Evolutionary conservation across 139 green algal genomes (phyloP), one percentile per base, ranked within the genome.

Genomic region (Volvox reticuliferus): DNA sequence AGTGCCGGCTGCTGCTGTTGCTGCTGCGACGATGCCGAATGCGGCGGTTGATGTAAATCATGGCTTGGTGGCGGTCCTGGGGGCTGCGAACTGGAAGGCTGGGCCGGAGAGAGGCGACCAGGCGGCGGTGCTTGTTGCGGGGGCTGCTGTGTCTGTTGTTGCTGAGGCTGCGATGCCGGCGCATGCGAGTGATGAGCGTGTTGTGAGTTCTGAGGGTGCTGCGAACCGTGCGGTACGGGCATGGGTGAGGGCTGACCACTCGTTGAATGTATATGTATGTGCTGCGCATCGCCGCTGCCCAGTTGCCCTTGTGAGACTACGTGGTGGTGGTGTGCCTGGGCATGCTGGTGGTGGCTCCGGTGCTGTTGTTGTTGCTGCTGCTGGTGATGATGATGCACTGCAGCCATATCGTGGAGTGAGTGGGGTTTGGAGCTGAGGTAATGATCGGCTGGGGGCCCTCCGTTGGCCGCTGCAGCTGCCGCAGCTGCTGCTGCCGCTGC

Each of bases 341-440:
- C 21, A 50, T 86, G 80, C 80, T 86, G 80, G 44, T 50, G 55
- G 28, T 86, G 80, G 17, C 30, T 62, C 80, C 71, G 80, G n/a
- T 73, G 55, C 80, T 84, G 78, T 2, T 67, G 78, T 26, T 84
- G 80, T n/a, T 71, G 80, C 16, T 30, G 80, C 28, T 55, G 80
- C 26, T 50, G 80, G 35, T 50, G 80, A 32, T 55, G 55, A 32
- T 30, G 80, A 12, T 50, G 80, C 50, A 1, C 35, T 26, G 22
- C 75, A 28, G 78, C 24, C 78, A 84, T 84, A 17, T 84, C 78
- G 36, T 84, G 78, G 20, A 84, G 36, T 12, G 37, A 22, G 32
- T 84, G 78, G 6, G 78, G 78, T 17, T 21, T 65, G 36, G 78
- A 35, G 78, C 19, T 67, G 36, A 84, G 78, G 36, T 84, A 84